These are phyloP conservation scores for Penicillium dipodomyicola DNA, from an alignment of 495 filamentous ascomycete species.

Conservation along the genomic window DNA sequence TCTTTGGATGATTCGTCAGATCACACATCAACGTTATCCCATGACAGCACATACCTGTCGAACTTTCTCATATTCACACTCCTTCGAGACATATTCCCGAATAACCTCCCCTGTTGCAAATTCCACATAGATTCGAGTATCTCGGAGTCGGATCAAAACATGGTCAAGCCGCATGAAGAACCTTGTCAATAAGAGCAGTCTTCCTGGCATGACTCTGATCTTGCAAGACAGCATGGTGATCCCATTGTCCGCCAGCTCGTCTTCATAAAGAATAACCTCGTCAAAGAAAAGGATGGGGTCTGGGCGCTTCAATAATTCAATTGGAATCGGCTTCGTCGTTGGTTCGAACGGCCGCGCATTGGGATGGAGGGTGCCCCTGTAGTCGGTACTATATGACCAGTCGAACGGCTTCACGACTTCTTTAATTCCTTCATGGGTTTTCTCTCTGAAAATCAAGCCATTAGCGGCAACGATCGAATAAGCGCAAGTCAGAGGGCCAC, in stretches of 20 bases:
- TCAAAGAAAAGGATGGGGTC: constrained; percentile 96
- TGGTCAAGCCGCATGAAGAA: constrained; percentile 93
- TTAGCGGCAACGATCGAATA: background rate
- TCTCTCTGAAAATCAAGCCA: constrained; percentile 54
- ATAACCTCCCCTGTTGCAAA: constrained; percentile 79
- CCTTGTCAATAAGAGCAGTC: constrained; percentile 79
- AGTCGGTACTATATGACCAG: constrained; percentile 93
- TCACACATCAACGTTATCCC: background rate
- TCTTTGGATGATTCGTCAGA: constrained; percentile 45
- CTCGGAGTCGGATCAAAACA: constrained; percentile 79
- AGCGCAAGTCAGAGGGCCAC: background rate
- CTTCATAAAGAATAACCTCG: constrained; percentile 92
- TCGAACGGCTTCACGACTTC: constrained; percentile 95
- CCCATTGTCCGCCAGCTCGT: constrained; percentile 96
- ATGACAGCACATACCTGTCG: constrained; percentile 56
- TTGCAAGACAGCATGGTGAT: constrained; percentile 85
- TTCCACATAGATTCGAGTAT: constrained; percentile 90
- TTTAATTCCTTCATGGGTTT: constrained; percentile 82
- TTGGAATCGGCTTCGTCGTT: constrained; percentile 65
- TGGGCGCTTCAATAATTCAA: constrained; percentile 75
- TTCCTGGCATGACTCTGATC: constrained; percentile 82
- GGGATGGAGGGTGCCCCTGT: constrained; percentile 61
- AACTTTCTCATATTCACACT: constrained; percentile 74
- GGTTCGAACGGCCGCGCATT: constrained; percentile 44
- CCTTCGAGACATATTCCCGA: constrained; percentile 81